Base-by-base conservation (phyloP, 352 stramenopile species). In the Globisporangium camurandrum region DNA sequence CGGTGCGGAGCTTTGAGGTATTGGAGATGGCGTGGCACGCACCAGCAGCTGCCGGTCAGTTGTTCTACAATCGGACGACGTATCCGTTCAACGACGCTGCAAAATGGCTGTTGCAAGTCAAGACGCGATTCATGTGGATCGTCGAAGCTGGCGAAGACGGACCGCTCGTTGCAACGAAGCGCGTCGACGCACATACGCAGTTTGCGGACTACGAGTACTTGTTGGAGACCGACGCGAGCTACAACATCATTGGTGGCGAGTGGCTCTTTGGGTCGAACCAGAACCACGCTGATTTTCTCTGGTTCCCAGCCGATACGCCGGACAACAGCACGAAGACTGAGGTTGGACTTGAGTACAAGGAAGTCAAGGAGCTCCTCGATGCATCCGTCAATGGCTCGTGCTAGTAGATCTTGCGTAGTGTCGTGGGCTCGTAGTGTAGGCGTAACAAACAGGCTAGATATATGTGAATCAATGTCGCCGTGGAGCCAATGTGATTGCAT, bases 281-380 rank as follows among this genome's bases (percentile, higher is more conserved):
- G 9, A 69, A 75, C 45, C 78, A 89, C 53, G 69, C 72, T 0
- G 78, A 89, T 40, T 89, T 89, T 49, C 40, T 87, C 2, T 89
- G 78, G 78, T 69, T 89, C n/a, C 66, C 71, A 17, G 62, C 71
- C 3, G 58, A 31, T 44, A 67, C 63, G 30, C 67, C 70, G 1
- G 70, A 67, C 54, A 58, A 62, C 48, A 54, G 51, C 16, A 62
- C 65, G 12, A 59, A 57, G 38, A 81, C 70, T 14, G 49, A 61
- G 6, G 57, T 78, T n/a, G 70, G 70, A 16, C 58, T 82, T 26
- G 57, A 72, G 28, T 82, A 82, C 51, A 42, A 56, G 8, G 70
- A 82, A 46, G 66, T 82, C 30, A 66, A 74, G 43, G 51, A 64
- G 41, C 62, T 82, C 42, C 51, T 82, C 11, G 30, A 57, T 14